Base-by-base conservation (phyloP, 768 basidiomycete genomes). In the Tephrocybe sp. region DNA sequence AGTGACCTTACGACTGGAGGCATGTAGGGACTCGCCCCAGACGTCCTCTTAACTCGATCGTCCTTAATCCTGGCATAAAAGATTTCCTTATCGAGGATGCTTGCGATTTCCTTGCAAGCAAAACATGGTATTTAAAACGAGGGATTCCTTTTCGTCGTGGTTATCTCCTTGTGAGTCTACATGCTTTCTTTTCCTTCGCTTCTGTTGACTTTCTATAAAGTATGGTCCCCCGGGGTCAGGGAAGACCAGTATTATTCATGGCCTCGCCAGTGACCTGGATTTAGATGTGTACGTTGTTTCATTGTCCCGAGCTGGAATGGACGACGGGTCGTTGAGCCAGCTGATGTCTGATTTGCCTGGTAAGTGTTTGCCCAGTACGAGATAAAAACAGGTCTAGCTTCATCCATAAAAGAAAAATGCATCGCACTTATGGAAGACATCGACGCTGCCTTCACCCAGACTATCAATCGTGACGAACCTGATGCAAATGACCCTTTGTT, bases 371-470 rank as follows among this genome's bases (percentile, higher is more conserved):
- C 2, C 35, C 49, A 9, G 33, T 51, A 35, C 43, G 55, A 32
- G 5, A 26, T 8, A 3, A 6, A n/a, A 30, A 32, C 12, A 26
- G 38, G 22, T 35, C 48, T 44, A 23, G 7, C 16, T 48, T 17
- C 3, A 23, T 11, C 19, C 20, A 13, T 39, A 4, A 36, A 14
- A 74, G 73, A 82, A 50, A 74, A 75, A 56, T 89, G 84, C 59
- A 85, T 92, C 49, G 80, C 84, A 4, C 72, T 92, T 31, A 89
- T 92, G 80, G 89, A 92, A 64, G 90, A 92, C 62, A 85, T 92
- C 48, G 90, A 92, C 57, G 87, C 84, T 2, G 89, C 87, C 2
- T 87, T 91, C 67, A 70, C 69, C 31, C 67, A 71, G 44, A 65
- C 60, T 19, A 47, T 78, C 16, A 78, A 72, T 51, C 75, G 76